Evolutionary conservation across 805 yeast genomes (phyloP).

Genomic region (Isabelozyma gotoi): DNA sequence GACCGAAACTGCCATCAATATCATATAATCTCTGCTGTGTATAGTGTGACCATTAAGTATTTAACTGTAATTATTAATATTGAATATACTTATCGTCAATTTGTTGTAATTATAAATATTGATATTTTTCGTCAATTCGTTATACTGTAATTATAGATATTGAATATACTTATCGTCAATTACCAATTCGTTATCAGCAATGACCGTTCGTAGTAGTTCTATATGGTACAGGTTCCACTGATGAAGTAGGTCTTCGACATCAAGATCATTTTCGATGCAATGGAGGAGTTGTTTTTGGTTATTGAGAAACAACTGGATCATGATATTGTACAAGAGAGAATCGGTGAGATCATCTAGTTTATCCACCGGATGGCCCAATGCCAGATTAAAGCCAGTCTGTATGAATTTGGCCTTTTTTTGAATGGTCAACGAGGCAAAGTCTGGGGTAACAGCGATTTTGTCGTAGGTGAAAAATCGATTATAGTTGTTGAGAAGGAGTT

Average conservation of each 20-base stretch:
- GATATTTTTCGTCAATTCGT: neutral
- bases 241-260: slow-evolving; percentile 23
- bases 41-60: neutral
- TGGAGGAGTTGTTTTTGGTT: slow-evolving; percentile 17
- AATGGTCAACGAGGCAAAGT: neutral
- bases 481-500: slow-evolving; percentile 4
- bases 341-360: slow-evolving; percentile 45
- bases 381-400: slow-evolving; percentile 1
- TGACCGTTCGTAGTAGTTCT: slow-evolving; percentile 11
- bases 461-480: neutral
- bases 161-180: slow-evolving; percentile 1
- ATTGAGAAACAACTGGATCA: slow-evolving; percentile 17
- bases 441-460: neutral
- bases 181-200: slow-evolving; percentile 10
- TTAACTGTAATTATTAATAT: too few species aligned
- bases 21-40: neutral
- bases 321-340: slow-evolving; percentile 33
- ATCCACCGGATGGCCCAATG: slow-evolving; percentile 4
- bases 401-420: neutral
- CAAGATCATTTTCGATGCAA: slow-evolving; percentile 13
- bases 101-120: too few species aligned
- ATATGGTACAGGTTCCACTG: slow-evolving; percentile 18
- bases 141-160: too few species aligned
- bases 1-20: slow-evolving; percentile 1
- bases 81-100: too few species aligned